Percentiles rank a stretch among this genome's conserved stretches.
phyloP scores from a whole-genome alignment of 257 asterid genomes.

The Solanum pinnatisectum region DNA sequence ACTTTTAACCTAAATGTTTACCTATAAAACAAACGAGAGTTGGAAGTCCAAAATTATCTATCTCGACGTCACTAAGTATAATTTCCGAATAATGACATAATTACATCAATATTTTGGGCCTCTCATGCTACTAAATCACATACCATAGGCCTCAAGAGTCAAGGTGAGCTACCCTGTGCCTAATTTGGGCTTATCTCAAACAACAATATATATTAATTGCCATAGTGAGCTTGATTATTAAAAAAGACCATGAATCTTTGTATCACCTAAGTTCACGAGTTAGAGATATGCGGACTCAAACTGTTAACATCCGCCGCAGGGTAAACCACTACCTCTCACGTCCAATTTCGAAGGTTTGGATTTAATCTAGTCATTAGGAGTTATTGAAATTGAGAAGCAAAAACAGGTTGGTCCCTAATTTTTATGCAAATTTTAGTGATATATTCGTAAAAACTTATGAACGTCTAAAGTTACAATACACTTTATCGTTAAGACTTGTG shows the following conservation, averaged over 20 bases:
- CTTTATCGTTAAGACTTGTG: not conserved
- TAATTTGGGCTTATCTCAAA: not conserved
- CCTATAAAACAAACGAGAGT: not conserved
- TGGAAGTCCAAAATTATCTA: not conserved
- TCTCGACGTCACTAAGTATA: not conserved
- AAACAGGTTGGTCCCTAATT: not conserved
- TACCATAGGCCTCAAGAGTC: not conserved
- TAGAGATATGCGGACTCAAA: not conserved
- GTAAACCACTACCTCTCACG: not conserved
- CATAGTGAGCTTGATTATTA: not conserved
- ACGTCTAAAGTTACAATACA: not conserved
- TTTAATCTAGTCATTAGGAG: not conserved
- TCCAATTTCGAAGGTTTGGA: not conserved
- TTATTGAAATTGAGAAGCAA: no score
- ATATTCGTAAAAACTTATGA: not conserved
- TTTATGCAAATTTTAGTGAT: not conserved
- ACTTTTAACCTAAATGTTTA: not conserved
- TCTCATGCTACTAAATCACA: not conserved
- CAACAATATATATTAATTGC: not conserved
- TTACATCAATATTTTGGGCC: not conserved
- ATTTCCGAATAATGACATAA: not conserved
- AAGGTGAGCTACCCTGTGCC: no score
- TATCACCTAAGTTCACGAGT: not conserved
- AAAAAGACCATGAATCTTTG: not conserved
- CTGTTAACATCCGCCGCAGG: not conserved